These are phyloP conservation scores for Raddia distichophylla DNA, from an alignment of 176 grass and related monocot species.

Conservation along the genomic window DNA sequence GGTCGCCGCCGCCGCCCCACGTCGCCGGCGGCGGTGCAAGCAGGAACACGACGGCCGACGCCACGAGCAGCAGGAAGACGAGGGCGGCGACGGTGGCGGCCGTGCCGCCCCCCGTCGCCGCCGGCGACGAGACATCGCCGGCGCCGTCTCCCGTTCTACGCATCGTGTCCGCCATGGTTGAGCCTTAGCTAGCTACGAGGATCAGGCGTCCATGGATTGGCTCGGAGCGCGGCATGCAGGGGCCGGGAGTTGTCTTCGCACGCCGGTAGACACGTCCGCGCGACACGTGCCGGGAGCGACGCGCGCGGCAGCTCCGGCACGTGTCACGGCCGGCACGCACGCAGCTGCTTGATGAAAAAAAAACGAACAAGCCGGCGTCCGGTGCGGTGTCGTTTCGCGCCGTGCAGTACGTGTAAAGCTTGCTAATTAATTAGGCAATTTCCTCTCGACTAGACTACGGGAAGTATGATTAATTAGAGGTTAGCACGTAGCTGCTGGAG, in stretches of 20 bases:
- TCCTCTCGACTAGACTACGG: too few relatives aligned
- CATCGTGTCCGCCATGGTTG: neutral
- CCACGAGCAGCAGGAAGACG: slow-evolving; percentile 36
- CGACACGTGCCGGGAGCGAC: slow-evolving; percentile 10
- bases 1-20: neutral
- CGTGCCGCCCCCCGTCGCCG: neutral
- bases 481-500: too few relatives aligned
- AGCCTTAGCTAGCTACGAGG: neutral
- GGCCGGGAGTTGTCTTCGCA: slow-evolving; percentile 32
- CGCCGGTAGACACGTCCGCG: slow-evolving; percentile 26
- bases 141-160: neutral
- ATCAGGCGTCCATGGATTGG: neutral
- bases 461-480: too few relatives aligned
- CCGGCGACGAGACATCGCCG: neutral
- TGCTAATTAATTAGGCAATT: too few relatives aligned
- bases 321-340: slow-evolving; percentile 7
- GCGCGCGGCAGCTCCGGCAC: neutral
- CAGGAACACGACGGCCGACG: slow-evolving; percentile 6
- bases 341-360: neutral
- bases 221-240: neutral
- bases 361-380: neutral
- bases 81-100: slow-evolving; percentile 4
- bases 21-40: neutral
- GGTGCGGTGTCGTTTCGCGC: neutral
- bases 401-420: neutral